These are phyloP conservation scores for Teratosphaeria epicoccoides DNA, from an alignment of 2,329 filamentous ascomycete genomes.

Conservation along the genomic window DNA sequence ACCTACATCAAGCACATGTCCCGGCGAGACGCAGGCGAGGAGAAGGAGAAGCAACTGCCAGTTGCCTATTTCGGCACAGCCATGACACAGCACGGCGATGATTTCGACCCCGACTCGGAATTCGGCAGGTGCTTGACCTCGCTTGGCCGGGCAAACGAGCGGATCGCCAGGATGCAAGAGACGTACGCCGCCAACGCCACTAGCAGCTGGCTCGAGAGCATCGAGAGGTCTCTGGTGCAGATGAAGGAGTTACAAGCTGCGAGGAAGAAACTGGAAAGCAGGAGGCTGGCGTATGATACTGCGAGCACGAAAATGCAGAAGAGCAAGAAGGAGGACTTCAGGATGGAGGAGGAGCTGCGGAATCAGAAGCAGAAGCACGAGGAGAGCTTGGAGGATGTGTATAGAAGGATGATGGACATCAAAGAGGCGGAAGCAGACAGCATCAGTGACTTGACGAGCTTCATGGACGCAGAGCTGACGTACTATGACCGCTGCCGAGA, in stretches of 20 bases:
- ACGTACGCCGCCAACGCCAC: slow-evolving; percentile 68
- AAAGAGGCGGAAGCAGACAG: slow-evolving; percentile 82
- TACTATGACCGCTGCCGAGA: slow-evolving; percentile 88
- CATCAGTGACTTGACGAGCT: slow-evolving; percentile 64
- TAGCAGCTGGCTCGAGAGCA: slow-evolving; percentile 77
- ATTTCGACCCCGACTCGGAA: slow-evolving; percentile 83
- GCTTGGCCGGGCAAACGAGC: slow-evolving; percentile 78
- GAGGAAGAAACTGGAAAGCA: slow-evolving; percentile 86
- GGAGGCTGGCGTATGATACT: slow-evolving; percentile 82
- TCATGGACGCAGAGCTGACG: slow-evolving; percentile 79
- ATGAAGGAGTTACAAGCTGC: slow-evolving; percentile 95
- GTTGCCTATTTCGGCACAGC: slow-evolving; percentile 68
- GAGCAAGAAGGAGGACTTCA: slow-evolving; percentile 85
- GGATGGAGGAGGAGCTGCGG: slow-evolving; percentile 83
- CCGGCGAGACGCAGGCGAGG: slow-evolving; percentile 72
- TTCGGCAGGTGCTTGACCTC: slow-evolving; percentile 76
- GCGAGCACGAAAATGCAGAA: slow-evolving; percentile 86
- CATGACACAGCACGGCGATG: slow-evolving; percentile 83
- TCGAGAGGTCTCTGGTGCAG: slow-evolving; percentile 79
- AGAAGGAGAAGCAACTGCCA: slow-evolving; percentile 77
- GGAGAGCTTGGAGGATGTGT: slow-evolving; percentile 84
- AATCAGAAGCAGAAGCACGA: slow-evolving; percentile 92
- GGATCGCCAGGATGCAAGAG: slow-evolving; percentile 76
- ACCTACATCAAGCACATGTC: slow-evolving; percentile 79
- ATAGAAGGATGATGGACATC: slow-evolving; percentile 89